These are phyloP conservation scores for Hortaea sp. DNA, from an alignment of 2,329 filamentous ascomycete species.

Conservation along the genomic window DNA sequence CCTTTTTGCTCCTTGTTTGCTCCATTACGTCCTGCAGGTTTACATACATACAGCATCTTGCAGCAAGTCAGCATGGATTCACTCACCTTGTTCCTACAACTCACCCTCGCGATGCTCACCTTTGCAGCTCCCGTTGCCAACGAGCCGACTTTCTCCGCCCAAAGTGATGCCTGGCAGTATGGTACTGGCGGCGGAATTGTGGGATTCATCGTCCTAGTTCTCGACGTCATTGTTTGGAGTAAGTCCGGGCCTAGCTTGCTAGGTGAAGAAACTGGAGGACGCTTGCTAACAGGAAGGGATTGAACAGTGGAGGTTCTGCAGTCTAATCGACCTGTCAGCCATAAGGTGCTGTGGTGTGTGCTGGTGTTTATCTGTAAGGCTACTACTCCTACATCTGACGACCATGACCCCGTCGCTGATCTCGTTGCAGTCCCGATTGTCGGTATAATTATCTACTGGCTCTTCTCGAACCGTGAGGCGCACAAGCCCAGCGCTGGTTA, in stretches of 20 bases:
- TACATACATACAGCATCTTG: no score
- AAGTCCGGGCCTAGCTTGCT: slow-evolving; percentile 21
- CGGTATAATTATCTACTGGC: slow-evolving; percentile 52
- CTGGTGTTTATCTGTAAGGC: slow-evolving; percentile 40
- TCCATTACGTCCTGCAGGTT: no score
- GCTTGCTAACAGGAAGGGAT: no score
- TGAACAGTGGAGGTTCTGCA: slow-evolving; percentile 52
- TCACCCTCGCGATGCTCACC: slow-evolving; percentile 41
- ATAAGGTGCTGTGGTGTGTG: slow-evolving; percentile 54
- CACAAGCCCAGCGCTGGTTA: slow-evolving; percentile 47
- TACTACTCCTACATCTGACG: no score
- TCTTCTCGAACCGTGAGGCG: slow-evolving; percentile 52
- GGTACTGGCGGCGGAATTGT: slow-evolving; percentile 52
- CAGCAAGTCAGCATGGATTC: neutral
- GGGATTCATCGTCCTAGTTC: slow-evolving; percentile 50
- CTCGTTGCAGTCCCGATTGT: slow-evolving; percentile 46
- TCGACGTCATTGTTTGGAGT: slow-evolving; percentile 56
- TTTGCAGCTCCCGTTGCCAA: slow-evolving; percentile 38
- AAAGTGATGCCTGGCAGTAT: slow-evolving; percentile 30
- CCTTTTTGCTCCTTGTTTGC: no score
- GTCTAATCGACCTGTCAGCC: slow-evolving; percentile 47
- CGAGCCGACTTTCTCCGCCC: slow-evolving; percentile 36
- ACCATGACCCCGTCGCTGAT: no score
- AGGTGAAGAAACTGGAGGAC: no score
- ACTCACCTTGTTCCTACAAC: slow-evolving; percentile 41